Percentiles rank a stretch among this genome's conserved stretches.
phyloP scores from a whole-genome alignment of 352 stramenopile species.

The Pythium phragmiticola region DNA sequence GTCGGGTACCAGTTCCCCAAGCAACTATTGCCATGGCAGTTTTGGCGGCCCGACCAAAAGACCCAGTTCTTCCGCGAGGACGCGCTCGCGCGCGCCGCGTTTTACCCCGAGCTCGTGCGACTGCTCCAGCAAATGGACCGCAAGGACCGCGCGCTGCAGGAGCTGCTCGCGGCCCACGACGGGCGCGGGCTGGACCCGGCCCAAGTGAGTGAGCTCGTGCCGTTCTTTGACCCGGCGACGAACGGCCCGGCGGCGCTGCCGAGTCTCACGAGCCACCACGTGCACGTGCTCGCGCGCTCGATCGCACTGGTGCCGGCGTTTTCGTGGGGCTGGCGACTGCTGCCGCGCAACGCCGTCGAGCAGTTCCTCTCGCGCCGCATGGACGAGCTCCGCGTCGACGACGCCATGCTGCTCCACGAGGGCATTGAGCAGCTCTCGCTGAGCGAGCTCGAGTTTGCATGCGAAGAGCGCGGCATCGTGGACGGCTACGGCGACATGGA shows the following conservation, averaged over 20 bases:
- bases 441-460: conserved; percentile 86
- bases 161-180: conserved; percentile 38
- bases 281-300: conserved; percentile 54
- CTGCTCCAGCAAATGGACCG: conserved; percentile 64
- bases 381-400: conserved; percentile 67
- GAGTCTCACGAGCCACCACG: conserved; percentile 45
- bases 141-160: conserved; percentile 48
- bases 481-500: conserved; percentile 68
- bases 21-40: conserved; percentile 82
- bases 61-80: conserved; percentile 81
- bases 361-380: conserved; percentile 53
- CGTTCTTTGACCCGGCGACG: conserved; percentile 46
- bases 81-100: conserved; percentile 43
- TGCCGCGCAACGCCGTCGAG: conserved; percentile 39
- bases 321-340: conserved; percentile 45
- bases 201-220: conserved; percentile 55
- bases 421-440: conserved; percentile 69
- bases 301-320: conserved; percentile 61
- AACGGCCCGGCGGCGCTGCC: conserved; percentile 45
- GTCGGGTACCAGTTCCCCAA: conserved; percentile 86
- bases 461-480: conserved; percentile 71
- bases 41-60: conserved; percentile 82
- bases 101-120: conserved; percentile 59
- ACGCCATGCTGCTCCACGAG: conserved; percentile 67
- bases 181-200: conserved; percentile 39